Conservation (phyloP, 1,284 basidiomycete genomes). For the Cryptococcus sp. region DNA sequence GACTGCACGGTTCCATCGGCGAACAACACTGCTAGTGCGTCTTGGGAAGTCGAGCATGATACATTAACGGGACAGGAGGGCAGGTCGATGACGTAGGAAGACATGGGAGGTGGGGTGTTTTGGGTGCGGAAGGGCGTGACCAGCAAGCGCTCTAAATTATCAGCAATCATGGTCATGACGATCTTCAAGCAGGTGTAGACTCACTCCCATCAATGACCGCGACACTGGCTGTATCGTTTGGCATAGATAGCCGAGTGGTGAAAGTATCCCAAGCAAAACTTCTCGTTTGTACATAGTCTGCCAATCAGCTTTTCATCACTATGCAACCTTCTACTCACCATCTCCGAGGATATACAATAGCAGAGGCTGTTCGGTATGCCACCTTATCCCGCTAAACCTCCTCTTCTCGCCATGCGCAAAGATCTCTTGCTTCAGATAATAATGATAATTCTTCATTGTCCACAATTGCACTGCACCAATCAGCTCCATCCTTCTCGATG, state of each 20-base stretch:
- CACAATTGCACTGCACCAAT: slow-evolving; percentile 78
- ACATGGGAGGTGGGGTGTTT: slow-evolving; percentile 92
- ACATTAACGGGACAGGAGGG: slow-evolving; percentile 59
- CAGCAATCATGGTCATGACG: slow-evolving; percentile 5
- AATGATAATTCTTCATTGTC: slow-evolving; percentile 93
- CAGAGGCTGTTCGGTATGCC: slow-evolving; percentile 81
- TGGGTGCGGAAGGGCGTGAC: slow-evolving; percentile 89
- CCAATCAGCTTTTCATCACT: slow-evolving; percentile 1
- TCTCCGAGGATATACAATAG: slow-evolving; percentile 63
- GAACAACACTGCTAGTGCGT: slow-evolving; percentile 64
- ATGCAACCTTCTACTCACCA: slow-evolving; percentile 51
- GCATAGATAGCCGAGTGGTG: slow-evolving; percentile 57
- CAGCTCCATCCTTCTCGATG: slow-evolving; percentile 2
- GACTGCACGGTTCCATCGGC: slow-evolving; percentile 53
- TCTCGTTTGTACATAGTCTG: slow-evolving; percentile 55
- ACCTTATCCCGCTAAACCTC: slow-evolving; percentile 65
- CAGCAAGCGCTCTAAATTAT: slow-evolving; percentile 63
- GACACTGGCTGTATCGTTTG: slow-evolving; percentile 75
- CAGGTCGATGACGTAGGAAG: slow-evolving; percentile 60
- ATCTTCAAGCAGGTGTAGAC: slow-evolving; percentile 30
- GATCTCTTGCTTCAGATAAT: slow-evolving; percentile 91
- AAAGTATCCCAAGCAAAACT: slow-evolving; percentile 74
- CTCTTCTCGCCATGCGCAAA: slow-evolving; percentile 43
- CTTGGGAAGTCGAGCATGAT: slow-evolving; percentile 56
- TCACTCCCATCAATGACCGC: slow-evolving; percentile 86